Evolutionary conservation across 2,329 filamentous ascomycete species (phyloP).

Genomic region (Zymoseptoria crescenta): DNA sequence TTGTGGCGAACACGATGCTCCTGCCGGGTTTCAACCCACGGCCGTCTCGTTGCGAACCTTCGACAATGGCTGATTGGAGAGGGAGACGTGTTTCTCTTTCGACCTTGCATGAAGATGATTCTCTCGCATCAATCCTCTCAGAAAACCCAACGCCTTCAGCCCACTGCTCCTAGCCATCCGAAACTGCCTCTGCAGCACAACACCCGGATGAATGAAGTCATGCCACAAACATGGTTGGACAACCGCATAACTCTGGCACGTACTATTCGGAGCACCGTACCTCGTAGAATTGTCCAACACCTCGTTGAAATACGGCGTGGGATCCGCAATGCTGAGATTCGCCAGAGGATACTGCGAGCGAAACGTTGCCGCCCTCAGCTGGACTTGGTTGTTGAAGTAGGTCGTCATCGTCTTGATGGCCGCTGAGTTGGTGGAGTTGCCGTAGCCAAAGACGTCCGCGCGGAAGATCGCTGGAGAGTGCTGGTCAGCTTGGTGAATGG

Average conservation of each 20-base stretch:
- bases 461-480: constrained; percentile 2
- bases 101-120: neutral
- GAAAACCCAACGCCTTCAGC: neutral
- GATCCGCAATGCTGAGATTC: neutral
- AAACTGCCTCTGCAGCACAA: constrained; percentile 4
- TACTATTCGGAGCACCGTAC: constrained; percentile 10
- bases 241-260: constrained; percentile 4
- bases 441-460: neutral
- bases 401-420: neutral
- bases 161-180: constrained; percentile 10
- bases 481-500: too few relatives aligned
- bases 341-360: neutral
- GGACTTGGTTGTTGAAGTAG: constrained; percentile 1
- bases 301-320: neutral
- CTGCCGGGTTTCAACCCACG: too few relatives aligned
- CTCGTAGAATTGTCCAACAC: constrained; percentile 2
- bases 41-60: too few relatives aligned
- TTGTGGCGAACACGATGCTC: too few relatives aligned
- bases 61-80: too few relatives aligned
- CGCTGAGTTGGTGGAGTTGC: neutral
- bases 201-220: constrained; percentile 8
- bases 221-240: constrained; percentile 10
- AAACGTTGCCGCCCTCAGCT: neutral
- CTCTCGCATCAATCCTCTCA: neutral
- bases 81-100: too few relatives aligned